Evolutionary conservation across 345 rosid species (phyloP).

Genomic region (Bruguiera parviflora): DNA sequence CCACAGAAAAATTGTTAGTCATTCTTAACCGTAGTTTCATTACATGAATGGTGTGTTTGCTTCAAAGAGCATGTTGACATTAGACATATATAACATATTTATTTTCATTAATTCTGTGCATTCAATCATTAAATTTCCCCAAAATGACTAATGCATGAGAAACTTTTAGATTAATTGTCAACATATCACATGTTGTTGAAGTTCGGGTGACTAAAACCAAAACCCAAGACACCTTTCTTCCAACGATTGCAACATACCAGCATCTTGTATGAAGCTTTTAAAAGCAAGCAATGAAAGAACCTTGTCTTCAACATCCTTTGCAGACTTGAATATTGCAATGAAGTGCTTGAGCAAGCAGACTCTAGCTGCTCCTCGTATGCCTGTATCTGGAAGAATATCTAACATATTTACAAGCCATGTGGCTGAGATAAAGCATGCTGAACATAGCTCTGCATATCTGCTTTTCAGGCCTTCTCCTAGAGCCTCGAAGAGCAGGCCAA

Average conservation of each 20-base stretch:
- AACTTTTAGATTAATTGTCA: no score
- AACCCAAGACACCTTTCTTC: neutral
- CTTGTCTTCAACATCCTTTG: constrained; percentile 49
- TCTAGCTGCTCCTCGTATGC: constrained; percentile 59
- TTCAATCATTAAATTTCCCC: no score
- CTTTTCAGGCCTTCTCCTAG: constrained; percentile 61
- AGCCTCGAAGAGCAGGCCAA: constrained; percentile 64
- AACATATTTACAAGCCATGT: constrained; percentile 64
- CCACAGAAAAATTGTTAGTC: no score
- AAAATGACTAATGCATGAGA: no score
- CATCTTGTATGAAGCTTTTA: constrained; percentile 51
- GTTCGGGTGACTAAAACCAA: no score
- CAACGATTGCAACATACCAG: constrained; percentile 37
- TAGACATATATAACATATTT: no score
- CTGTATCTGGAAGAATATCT: constrained; percentile 52
- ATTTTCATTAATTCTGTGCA: no score
- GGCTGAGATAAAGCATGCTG: constrained; percentile 54
- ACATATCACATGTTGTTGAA: no score
- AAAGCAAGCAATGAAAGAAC: constrained; percentile 61
- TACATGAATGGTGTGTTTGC: no score
- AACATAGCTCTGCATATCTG: constrained; percentile 34
- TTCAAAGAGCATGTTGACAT: no score
- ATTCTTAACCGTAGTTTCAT: no score
- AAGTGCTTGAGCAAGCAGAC: constrained; percentile 59
- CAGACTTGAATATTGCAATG: constrained; percentile 43